phyloP scores from a whole-genome alignment of 169 alveolate genomes.

The Neospora caninum region DNA sequence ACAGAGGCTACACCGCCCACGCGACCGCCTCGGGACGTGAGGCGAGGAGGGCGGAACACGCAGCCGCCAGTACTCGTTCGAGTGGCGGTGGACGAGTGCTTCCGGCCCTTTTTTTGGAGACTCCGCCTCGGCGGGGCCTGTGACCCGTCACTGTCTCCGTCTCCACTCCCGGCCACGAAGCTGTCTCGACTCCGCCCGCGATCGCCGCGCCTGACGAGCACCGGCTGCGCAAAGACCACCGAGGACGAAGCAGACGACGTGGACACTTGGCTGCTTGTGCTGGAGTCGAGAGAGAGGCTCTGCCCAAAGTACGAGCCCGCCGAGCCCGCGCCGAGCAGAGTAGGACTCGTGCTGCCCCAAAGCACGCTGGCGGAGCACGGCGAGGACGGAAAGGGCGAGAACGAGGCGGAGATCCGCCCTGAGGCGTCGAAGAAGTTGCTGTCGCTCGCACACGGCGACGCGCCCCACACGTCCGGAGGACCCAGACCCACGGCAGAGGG shows the following conservation, averaged over 20 bases:
- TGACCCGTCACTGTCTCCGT: not conserved
- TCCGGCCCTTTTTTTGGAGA: not conserved
- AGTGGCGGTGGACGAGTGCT: not conserved
- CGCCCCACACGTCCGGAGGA: not conserved
- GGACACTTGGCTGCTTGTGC: not conserved
- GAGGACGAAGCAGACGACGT: not conserved
- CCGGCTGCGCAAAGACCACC: not conserved
- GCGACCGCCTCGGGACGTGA: not conserved
- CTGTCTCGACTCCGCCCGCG: no score
- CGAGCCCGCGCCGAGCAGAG: not conserved
- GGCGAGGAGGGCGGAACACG: not conserved
- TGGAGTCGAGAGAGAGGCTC: not conserved
- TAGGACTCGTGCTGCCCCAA: not conserved
- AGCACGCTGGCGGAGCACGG: not conserved
- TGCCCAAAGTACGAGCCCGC: not conserved
- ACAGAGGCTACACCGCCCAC: not conserved
- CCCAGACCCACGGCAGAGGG: not conserved
- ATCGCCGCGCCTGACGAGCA: not conserved
- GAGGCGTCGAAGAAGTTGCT: not conserved
- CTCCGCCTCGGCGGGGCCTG: not conserved
- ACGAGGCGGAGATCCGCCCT: not conserved
- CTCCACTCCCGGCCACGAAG: not conserved
- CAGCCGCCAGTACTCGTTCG: not conserved
- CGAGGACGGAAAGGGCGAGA: not conserved
- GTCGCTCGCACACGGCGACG: not conserved